Conservation (phyloP, 1,284 basidiomycete species). For the Volvariella volvacea region DNA sequence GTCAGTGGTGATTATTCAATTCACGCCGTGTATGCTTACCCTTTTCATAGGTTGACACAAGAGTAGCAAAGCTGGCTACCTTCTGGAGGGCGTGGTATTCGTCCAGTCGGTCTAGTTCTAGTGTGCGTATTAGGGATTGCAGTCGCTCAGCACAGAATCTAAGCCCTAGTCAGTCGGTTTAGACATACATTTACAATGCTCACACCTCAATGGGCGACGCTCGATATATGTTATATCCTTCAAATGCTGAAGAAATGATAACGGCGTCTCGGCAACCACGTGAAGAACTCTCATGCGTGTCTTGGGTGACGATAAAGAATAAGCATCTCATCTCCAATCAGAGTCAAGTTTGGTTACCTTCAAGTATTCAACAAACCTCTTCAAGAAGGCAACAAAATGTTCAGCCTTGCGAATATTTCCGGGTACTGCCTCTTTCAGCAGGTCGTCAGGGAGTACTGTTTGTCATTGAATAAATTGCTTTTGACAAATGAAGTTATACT, state of each 20-base stretch:
- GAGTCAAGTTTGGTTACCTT: slow-evolving; percentile 50
- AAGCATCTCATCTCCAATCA: neutral
- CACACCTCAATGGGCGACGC: slow-evolving; percentile 83
- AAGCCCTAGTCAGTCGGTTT: neutral
- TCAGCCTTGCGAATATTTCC: slow-evolving; percentile 99
- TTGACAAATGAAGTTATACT: slow-evolving; percentile 8
- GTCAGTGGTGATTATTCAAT: slow-evolving; percentile 5
- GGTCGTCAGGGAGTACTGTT: slow-evolving; percentile 87
- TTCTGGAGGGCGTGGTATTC: slow-evolving; percentile 92
- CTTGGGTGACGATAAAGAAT: slow-evolving; percentile 35
- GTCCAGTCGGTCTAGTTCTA: slow-evolving; percentile 88
- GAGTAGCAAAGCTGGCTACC: slow-evolving; percentile 92
- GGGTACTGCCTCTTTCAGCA: slow-evolving; percentile 92
- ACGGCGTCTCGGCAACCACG: slow-evolving; percentile 98
- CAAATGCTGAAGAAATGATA: slow-evolving; percentile 97
- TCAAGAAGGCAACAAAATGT: slow-evolving; percentile 98
- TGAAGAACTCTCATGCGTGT: slow-evolving; percentile 98
- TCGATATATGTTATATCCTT: slow-evolving; percentile 99
- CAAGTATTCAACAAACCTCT: slow-evolving; percentile 97
- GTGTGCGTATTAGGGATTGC: slow-evolving; percentile 88
- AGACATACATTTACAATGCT: slow-evolving; percentile 1
- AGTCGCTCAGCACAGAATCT: slow-evolving; percentile 97
- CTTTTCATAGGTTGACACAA: slow-evolving; percentile 98
- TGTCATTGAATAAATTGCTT: slow-evolving; percentile 6
- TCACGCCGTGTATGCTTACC: slow-evolving; percentile 35